Percentiles rank a stretch among this genome's conserved stretches.
Evolutionary conservation across 352 stramenopile species (phyloP).

Genomic region (Aphanomyces cochlioides): DNA sequence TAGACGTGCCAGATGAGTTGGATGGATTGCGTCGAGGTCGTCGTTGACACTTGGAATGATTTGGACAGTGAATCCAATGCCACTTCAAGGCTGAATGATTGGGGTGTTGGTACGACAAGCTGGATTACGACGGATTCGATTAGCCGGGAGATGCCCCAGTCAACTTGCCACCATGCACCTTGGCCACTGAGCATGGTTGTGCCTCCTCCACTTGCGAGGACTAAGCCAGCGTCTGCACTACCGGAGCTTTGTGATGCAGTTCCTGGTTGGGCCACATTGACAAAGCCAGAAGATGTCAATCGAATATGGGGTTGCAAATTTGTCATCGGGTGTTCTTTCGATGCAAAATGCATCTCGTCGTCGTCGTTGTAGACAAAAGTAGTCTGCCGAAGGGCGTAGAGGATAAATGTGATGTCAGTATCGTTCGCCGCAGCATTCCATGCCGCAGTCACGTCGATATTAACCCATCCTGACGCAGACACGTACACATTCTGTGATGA

Average conservation of each 20-base stretch:
- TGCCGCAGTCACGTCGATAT: slow-evolving; percentile 63
- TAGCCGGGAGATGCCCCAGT: slow-evolving; percentile 36
- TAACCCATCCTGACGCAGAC: slow-evolving; percentile 46
- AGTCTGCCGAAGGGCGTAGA: slow-evolving; percentile 46
- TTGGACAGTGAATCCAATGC: not conserved
- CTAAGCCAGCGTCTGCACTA: slow-evolving; percentile 30
- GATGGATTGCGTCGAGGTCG: slow-evolving; percentile 5
- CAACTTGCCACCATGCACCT: slow-evolving; percentile 63
- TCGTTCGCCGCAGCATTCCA: slow-evolving; percentile 49
- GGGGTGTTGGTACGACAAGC: slow-evolving; percentile 25
- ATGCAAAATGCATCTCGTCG: slow-evolving; percentile 56
- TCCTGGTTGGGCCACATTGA: slow-evolving; percentile 44
- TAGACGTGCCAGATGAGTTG: slow-evolving; percentile 47
- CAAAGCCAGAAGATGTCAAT: slow-evolving; percentile 46
- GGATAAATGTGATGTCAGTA: slow-evolving; percentile 44
- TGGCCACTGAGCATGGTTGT: slow-evolving; percentile 33
- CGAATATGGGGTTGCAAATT: slow-evolving; percentile 41
- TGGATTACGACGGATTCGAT: slow-evolving; percentile 56
- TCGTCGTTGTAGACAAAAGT: slow-evolving; percentile 51
- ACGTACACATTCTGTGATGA: slow-evolving; percentile 41
- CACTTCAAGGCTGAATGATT: not conserved
- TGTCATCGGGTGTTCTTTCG: slow-evolving; percentile 44
- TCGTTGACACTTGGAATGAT: not conserved
- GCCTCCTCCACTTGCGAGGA: not conserved
- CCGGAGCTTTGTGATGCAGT: slow-evolving; percentile 11